Base-by-base conservation (phyloP, 176 grass and related monocot genomes). In the Bonia amplexicaulis region DNA sequence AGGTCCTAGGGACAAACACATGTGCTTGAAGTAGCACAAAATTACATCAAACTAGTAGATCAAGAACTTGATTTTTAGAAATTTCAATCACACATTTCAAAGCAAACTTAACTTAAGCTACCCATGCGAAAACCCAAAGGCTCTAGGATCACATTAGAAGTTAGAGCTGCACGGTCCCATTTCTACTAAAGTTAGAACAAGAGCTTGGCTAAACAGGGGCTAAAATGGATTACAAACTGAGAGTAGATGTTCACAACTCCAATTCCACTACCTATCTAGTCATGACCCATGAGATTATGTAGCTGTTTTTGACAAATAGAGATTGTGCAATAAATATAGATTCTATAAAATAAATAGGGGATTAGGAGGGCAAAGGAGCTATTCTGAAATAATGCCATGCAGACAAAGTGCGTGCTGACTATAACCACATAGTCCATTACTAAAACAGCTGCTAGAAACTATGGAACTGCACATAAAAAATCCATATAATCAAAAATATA, bases 121-220 rank as follows among this genome's bases (percentile, higher is more conserved):
- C 63, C 12, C 77, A 45, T 87, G 16, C 5, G 2, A 74, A 74
- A 66, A 42, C 5, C 2, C 2, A 54, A 70, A 64, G 37, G 23
- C 7, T 77, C 57, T 62, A 69, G 22, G n/a, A 53, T 78, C 12
- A 27, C 71, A 46, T 65, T 52, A 76, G 16, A 20, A 81, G 47
- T 64, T 76, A 66, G 13, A 76, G 35, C 33, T 52, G 66, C 27
- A 48, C 48, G 26, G 37, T 70, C 76, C 35, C 17, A 81, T 9
- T 90, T 90, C 40, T 51, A 51, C 70, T 9, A 39, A 73, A 58
- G 6, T 60, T 74, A 51, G 16, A 83, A 66, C n/a, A 27, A 87
- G 59, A 80, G 20, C 9, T 73, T 20, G 12, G 33, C 6, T 3
- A 57, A 73, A 48, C 37, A 66, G 26, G 19, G 26, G 37, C 6